Evolutionary conservation across 2,329 filamentous ascomycete genomes (phyloP).

Genomic region (Xylaria sp.): DNA sequence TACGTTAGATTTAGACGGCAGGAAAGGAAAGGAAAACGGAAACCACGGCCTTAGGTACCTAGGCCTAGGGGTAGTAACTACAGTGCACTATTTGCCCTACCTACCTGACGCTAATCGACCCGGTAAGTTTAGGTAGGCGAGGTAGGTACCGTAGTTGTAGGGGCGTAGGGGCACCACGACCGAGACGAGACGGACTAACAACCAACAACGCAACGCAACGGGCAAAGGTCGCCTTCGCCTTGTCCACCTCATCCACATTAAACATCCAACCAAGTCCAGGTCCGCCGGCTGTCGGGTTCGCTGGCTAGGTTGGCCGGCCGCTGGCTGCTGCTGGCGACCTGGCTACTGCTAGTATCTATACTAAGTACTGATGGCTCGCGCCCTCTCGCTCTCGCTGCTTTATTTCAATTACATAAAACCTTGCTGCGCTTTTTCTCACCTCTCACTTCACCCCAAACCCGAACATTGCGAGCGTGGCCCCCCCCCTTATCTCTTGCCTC

Average conservation of each 20-base stretch:
- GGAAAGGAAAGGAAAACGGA: slow-evolving; percentile 1
- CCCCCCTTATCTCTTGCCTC: slow-evolving; percentile 43
- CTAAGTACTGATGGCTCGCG: neutral
- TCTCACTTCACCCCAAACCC: slow-evolving; percentile 55
- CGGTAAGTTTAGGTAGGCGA: neutral
- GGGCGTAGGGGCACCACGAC: neutral
- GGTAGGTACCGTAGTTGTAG: neutral
- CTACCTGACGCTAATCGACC: slow-evolving; percentile 3
- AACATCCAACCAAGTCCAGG: slow-evolving; percentile 15
- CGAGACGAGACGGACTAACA: slow-evolving; percentile 12
- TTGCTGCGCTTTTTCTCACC: slow-evolving; percentile 53
- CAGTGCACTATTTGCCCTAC: too few species aligned
- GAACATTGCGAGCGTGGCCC: slow-evolving; percentile 37
- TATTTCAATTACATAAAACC: slow-evolving; percentile 62
- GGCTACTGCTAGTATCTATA: too few species aligned
- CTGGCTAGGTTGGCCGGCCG: neutral
- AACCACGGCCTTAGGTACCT: too few species aligned
- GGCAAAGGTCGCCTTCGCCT: slow-evolving; percentile 17
- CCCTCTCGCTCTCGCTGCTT: slow-evolving; percentile 12
- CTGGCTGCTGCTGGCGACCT: neutral
- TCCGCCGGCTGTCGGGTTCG: slow-evolving; percentile 14
- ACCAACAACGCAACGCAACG: slow-evolving; percentile 12
- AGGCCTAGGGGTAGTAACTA: too few species aligned
- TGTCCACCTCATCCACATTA: slow-evolving; percentile 5
- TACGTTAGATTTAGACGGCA: neutral